Evolutionary conservation across 164 flowering plant genomes (phyloP).

Genomic region (Macadamia integrifolia): DNA sequence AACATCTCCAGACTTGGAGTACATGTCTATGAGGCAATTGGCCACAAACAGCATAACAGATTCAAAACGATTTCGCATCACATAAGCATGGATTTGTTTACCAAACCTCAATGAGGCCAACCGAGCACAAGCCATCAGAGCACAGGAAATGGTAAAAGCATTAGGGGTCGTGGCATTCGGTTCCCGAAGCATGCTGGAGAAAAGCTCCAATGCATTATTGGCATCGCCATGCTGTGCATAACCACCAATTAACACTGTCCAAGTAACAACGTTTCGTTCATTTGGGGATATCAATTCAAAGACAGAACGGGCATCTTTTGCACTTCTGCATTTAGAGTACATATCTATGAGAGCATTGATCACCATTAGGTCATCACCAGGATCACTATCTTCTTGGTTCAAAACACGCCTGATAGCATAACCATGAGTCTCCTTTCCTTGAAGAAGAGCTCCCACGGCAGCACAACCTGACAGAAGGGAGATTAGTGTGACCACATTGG

Average conservation of each 20-base stretch:
- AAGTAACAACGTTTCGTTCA: slow-evolving; percentile 66
- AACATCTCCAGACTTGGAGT: slow-evolving; percentile 69
- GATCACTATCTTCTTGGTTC: slow-evolving; percentile 21
- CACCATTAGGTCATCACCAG: slow-evolving; percentile 50
- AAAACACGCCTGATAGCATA: slow-evolving; percentile 40
- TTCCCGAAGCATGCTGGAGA: slow-evolving; percentile 44
- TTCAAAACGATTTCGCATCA: slow-evolving; percentile 40
- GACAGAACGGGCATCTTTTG: slow-evolving; percentile 28
- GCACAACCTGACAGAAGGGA: slow-evolving; percentile 78
- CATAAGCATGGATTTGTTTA: slow-evolving; percentile 61
- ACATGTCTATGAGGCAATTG: slow-evolving; percentile 84
- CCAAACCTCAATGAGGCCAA: slow-evolving; percentile 51
- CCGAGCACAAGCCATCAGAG: slow-evolving; percentile 75
- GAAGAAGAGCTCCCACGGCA: slow-evolving; percentile 45
- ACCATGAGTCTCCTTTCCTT: slow-evolving; percentile 67
- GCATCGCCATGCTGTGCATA: slow-evolving; percentile 76
- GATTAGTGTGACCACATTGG: slow-evolving; percentile 65
- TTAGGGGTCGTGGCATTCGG: slow-evolving; percentile 36
- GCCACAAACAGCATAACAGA: slow-evolving; percentile 43
- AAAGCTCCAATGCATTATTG: slow-evolving; percentile 50
- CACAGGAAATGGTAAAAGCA: slow-evolving; percentile 69
- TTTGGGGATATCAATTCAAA: slow-evolving; percentile 32
- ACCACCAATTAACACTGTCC: slow-evolving; percentile 87
- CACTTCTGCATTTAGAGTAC: slow-evolving; percentile 62
- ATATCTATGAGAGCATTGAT: slow-evolving; percentile 66